phyloP scores from a whole-genome alignment of 768 basidiomycete genomes.

The Phlebiopsis gigantea region DNA sequence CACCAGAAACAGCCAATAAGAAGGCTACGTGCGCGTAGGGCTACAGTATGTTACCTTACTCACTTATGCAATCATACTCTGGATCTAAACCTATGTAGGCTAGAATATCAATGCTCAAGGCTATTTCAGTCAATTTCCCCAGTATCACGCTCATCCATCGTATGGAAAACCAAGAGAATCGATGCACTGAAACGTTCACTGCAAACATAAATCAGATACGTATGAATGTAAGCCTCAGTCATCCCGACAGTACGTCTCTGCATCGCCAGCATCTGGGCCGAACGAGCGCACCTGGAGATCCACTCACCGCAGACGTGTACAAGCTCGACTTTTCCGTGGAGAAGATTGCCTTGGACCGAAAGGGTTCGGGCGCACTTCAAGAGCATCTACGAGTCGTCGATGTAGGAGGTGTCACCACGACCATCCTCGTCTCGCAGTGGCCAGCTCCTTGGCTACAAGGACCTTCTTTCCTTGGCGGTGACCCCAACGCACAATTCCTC shows the following conservation, averaged over 20 bases:
- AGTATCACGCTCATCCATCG: constrained; percentile 40
- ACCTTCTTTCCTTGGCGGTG: constrained; percentile 46
- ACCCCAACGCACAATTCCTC: constrained; percentile 54
- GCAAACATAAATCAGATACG: constrained; percentile 36
- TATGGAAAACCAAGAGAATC: constrained; percentile 26
- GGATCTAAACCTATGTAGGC: constrained; percentile 30
- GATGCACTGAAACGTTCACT: constrained; percentile 32
- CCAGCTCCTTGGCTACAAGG: constrained; percentile 49
- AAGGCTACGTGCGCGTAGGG: constrained; percentile 1
- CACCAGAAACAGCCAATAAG: constrained; percentile 30
- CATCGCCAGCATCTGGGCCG: constrained; percentile 54
- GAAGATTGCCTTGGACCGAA: constrained; percentile 42
- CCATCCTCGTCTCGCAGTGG: constrained; percentile 53
- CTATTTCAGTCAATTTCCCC: constrained; percentile 38
- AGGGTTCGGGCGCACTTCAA: constrained; percentile 15
- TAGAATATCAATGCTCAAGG: constrained; percentile 40
- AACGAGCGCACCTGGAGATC: constrained; percentile 22
- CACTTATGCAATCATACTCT: too few relatives aligned
- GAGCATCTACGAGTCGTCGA: constrained; percentile 34
- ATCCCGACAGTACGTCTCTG: constrained; percentile 35
- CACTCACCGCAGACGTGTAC: constrained; percentile 46
- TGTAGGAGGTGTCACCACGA: constrained; percentile 35
- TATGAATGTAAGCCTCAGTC: constrained; percentile 42
- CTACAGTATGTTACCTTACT: constrained; percentile 12
- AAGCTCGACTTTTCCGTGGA: constrained; percentile 37